Conservation (phyloP, 257 asterid genomes). For the Forsythia suspensa region DNA sequence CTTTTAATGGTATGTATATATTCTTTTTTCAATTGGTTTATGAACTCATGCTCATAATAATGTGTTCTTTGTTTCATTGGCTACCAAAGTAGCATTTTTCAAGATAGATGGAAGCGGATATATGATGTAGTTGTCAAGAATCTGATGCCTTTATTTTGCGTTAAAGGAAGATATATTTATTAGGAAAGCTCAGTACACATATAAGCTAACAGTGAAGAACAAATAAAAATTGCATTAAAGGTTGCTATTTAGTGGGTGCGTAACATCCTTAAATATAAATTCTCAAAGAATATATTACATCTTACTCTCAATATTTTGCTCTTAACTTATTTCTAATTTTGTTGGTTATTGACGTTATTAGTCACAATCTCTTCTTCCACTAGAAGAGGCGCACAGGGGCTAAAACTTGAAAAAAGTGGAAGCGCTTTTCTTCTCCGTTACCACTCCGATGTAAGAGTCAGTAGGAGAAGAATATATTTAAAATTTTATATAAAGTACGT, state of each 20-base stretch:
- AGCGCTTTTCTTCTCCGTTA: too few relatives aligned
- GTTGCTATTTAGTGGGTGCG: neutral
- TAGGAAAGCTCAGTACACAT: neutral
- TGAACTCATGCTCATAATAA: neutral
- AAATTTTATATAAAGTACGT: too few relatives aligned
- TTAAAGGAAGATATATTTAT: neutral
- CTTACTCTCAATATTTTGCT: too few relatives aligned
- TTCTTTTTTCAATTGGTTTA: neutral
- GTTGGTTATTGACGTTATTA: too few relatives aligned
- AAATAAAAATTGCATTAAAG: neutral
- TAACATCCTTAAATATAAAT: too few relatives aligned
- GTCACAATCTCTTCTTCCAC: too few relatives aligned
- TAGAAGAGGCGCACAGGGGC: too few relatives aligned
- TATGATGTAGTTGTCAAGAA: neutral
- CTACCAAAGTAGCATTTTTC: neutral
- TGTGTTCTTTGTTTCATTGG: neutral
- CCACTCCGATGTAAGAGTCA: too few relatives aligned
- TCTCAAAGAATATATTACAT: too few relatives aligned
- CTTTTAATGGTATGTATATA: slow-evolving; percentile 48
- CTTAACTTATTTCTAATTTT: too few relatives aligned
- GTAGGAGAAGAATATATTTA: too few relatives aligned
- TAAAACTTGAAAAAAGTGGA: too few relatives aligned
- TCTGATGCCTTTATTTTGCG: neutral
- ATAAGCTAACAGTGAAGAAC: neutral
- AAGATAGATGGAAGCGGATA: neutral